Base-by-base conservation (phyloP, 306 rosid genomes). In the Vigna mungo region DNA sequence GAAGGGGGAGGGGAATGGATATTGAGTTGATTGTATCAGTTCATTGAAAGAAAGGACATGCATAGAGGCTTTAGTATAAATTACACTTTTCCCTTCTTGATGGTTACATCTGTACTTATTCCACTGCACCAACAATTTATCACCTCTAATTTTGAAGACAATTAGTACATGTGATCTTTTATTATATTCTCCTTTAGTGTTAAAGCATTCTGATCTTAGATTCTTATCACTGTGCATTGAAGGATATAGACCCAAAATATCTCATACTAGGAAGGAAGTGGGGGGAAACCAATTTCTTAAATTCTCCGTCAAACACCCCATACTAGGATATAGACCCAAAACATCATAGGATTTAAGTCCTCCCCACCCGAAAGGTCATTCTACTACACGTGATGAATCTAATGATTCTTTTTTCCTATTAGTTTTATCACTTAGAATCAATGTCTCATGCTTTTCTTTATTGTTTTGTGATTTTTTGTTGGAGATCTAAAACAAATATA, bases 361-460 rank as follows among this genome's bases (percentile, higher is more conserved):
- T 49, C 32, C 63, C 61, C 27, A 15, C 73, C 65, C 6, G 20
- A 48, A 64, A 51, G 41, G 56, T 41, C 56, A 52, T 53, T 55
- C 37, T 34, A 5, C 55, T 16, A 15, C 16, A 36, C 18, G 10
- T 37, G 36, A 3, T 52, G 74, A 21, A 36, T 52, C n/a, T 64
- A 20, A 20, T 21, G 10, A 37, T 65, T 53, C 5, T 25, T 76
- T 21, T n/a, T 52, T 43, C 52, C 36, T 53, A 23, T 36, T 16
- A 53, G 36, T 53, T 32, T 43, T 63, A 39, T 27, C 41, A 32
- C 49, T 62, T 71, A n/a, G 46, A 20, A 16, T 79, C 55, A 18
- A 62, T 25, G 62, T 18, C 37, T 41, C 67, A 66, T 44, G 56
- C 66, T 59, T 52, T 34, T n/a, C 68, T 58, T 58, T 67, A 23